Evolutionary conservation across 1,284 basidiomycete species (phyloP).

Genomic region (Rugosomyces carneus): DNA sequence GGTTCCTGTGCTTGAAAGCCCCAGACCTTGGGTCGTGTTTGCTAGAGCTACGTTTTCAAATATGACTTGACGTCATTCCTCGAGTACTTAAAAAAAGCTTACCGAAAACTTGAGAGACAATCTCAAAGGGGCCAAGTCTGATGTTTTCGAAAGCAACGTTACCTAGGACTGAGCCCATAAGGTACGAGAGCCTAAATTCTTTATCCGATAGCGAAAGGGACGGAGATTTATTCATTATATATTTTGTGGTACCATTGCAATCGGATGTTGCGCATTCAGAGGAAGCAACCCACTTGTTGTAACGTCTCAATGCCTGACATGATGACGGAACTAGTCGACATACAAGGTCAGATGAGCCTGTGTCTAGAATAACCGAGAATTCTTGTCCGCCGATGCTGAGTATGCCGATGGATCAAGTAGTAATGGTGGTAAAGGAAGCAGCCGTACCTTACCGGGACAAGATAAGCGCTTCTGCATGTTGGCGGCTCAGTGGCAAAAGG

Average conservation of each 20-base stretch:
- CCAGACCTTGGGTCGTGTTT: slow-evolving; percentile 38
- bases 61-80: not conserved
- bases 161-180: slow-evolving; percentile 12
- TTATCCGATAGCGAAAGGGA: slow-evolving; percentile 9
- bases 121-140: slow-evolving; percentile 8
- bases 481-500: no score
- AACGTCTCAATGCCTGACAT: not conserved
- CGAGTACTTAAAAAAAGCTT: slow-evolving; percentile 11
- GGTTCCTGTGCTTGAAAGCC: slow-evolving; percentile 40
- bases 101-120: slow-evolving; percentile 35
- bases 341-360: slow-evolving; percentile 14
- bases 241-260: slow-evolving; percentile 10
- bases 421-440: no score
- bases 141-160: slow-evolving; percentile 12
- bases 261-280: slow-evolving; percentile 11
- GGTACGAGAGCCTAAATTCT: slow-evolving; percentile 13
- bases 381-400: slow-evolving; percentile 39
- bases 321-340: not conserved
- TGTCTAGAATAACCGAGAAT: slow-evolving; percentile 38
- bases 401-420: no score
- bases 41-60: slow-evolving; percentile 34
- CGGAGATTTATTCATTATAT: slow-evolving; percentile 4
- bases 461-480: slow-evolving; percentile 31
- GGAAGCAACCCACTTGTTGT: slow-evolving; percentile 13
- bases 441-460: slow-evolving; percentile 31